Evolutionary conservation across 768 basidiomycete species (phyloP), one percentile per base, ranked within the genome.

Genomic region (Rossbeevera mucosa): DNA sequence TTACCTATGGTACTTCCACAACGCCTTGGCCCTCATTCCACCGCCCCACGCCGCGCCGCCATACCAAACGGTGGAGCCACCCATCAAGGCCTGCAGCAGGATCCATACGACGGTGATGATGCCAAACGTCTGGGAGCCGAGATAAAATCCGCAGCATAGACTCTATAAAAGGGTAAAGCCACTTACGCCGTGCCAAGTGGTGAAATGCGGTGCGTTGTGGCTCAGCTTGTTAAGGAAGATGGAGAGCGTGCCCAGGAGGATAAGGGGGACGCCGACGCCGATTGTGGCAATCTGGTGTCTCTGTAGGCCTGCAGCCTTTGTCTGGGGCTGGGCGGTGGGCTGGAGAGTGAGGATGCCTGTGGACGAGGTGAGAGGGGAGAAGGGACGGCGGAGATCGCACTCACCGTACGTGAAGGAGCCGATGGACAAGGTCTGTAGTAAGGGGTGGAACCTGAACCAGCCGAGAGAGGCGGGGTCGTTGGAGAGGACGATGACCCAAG

Each of bases 1-100:
- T 4, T 54, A 83, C 85, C 91, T 73, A 61, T 94, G 91, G 58
- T 89, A 92, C 64, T 91, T 93, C 86, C 90, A 93, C 18, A 91
- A 53, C 1, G 72, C 65, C 65, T 88, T 92, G 13, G 89, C 88
- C 64, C 80, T 84, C 41, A 73, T 66, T 13, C 80, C 82, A 1
- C 89, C 88, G 5, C 90, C 88, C 62, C 91, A 87, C 0, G 75
- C 73, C 14, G 74, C 75, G 11, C 90, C 90, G 7, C 71, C 76
- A 54, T 77, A 83, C 89, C 89, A 91, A 14, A 90, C 86, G 46
- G 85, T 88, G n/a, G 80, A 82, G 3, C 76, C 87, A 5, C 91
- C 91, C 0, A 91, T 16, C 8, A 74, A 51, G 7, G 80, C 69
- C 60, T 92, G 89, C 28, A 77, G 50, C 14, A 82, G 22, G 40